Percentiles rank a stretch among this genome's conserved stretches.
These are phyloP conservation scores for Hypoxylon sp. DNA, from an alignment of 2,329 filamentous ascomycete genomes.

Conservation along the genomic window DNA sequence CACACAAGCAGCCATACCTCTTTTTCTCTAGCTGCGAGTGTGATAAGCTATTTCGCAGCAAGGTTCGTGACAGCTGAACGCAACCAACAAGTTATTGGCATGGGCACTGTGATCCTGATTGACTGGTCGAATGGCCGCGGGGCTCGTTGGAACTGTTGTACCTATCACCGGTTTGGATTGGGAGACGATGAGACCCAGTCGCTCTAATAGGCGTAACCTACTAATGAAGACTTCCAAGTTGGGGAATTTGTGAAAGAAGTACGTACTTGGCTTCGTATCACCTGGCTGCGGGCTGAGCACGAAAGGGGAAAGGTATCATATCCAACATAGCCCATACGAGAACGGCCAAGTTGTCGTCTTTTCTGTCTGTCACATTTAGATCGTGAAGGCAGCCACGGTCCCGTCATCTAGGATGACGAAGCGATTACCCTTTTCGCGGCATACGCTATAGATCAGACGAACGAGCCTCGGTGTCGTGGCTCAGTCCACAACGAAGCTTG, in stretches of 20 bases:
- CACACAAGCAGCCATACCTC: slow-evolving; percentile 38
- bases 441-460: slow-evolving; percentile 23
- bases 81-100: slow-evolving; percentile 35
- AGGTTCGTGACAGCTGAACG: slow-evolving; percentile 37
- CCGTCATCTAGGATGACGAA: slow-evolving; percentile 33
- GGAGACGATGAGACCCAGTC: slow-evolving; percentile 24
- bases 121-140: slow-evolving; percentile 36
- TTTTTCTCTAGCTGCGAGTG: slow-evolving; percentile 37
- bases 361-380: slow-evolving; percentile 21
- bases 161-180: slow-evolving; percentile 42
- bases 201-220: slow-evolving; percentile 39
- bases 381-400: slow-evolving; percentile 41
- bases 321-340: slow-evolving; percentile 38
- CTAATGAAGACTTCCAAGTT: slow-evolving; percentile 35
- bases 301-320: slow-evolving; percentile 45
- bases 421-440: slow-evolving; percentile 24
- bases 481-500: slow-evolving; percentile 21
- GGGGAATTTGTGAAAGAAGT: slow-evolving; percentile 31
- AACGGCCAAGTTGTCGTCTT: slow-evolving; percentile 42
- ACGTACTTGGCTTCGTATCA: slow-evolving; percentile 41
- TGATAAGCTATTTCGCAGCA: slow-evolving; percentile 44
- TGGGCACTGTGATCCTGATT: slow-evolving; percentile 40
- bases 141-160: slow-evolving; percentile 42
- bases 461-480: slow-evolving; percentile 27
- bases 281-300: slow-evolving; percentile 45